These are phyloP conservation scores for Coniella lustricola DNA, from an alignment of 2,329 filamentous ascomycete species.

Conservation along the genomic window DNA sequence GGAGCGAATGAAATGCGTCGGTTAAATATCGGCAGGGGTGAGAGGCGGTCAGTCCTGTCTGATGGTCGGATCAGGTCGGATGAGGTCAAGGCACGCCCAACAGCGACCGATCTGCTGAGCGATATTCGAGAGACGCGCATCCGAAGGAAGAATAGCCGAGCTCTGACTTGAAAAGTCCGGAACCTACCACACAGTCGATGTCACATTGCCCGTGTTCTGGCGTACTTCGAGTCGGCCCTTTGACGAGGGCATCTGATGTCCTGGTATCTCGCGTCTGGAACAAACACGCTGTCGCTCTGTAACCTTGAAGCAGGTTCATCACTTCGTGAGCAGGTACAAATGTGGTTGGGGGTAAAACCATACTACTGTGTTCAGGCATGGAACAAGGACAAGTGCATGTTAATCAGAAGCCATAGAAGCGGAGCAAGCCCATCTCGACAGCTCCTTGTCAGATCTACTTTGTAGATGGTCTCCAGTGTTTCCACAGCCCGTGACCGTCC, in stretches of 20 bases:
- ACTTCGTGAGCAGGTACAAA: too few relatives aligned
- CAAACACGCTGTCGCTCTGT: not conserved
- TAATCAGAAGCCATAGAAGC: not conserved
- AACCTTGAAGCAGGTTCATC: too few relatives aligned
- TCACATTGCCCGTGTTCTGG: conserved; percentile 1
- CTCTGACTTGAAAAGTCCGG: conserved; percentile 2
- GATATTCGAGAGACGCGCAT: conserved; percentile 3
- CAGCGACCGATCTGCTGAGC: not conserved
- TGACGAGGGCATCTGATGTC: not conserved
- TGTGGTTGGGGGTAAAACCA: not conserved
- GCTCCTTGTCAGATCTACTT: conserved; percentile 9
- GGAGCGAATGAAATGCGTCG: not conserved
- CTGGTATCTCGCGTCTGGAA: not conserved
- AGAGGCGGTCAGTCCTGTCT: conserved; percentile 15
- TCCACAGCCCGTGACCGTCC: conserved; percentile 9
- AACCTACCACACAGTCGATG: conserved; percentile 1
- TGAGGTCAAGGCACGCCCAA: conserved; percentile 15
- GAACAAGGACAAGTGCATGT: not conserved
- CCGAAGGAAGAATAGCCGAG: conserved; percentile 4
- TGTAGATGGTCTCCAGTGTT: conserved; percentile 15
- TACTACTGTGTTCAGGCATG: not conserved
- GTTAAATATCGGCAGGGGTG: conserved; percentile 11
- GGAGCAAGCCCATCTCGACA: conserved; percentile 1
- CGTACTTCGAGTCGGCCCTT: conserved; percentile 1
- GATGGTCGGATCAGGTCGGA: conserved; percentile 4